A percentile compares a stretch with the other conserved stretches of the same genome.
phyloP scores from a whole-genome alignment of 805 yeast species.

The Candida awuae region DNA sequence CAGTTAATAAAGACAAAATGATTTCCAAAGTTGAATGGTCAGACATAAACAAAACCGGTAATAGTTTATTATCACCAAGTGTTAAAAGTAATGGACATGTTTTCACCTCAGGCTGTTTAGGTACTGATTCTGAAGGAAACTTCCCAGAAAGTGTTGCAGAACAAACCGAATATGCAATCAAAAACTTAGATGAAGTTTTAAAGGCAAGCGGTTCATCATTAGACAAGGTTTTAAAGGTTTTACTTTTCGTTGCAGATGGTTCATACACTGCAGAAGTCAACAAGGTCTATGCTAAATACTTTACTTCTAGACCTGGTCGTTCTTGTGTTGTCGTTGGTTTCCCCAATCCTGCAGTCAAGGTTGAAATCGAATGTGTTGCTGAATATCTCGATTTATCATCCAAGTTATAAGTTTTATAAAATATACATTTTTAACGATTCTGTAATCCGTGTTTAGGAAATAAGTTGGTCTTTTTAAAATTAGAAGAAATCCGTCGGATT shows the following conservation, averaged over 20 bases:
- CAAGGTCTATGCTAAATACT: constrained; percentile 38
- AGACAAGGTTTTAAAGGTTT: constrained; percentile 41
- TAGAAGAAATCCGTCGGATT: too few relatives aligned
- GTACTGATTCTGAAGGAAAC: constrained; percentile 28
- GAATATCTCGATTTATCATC: constrained; percentile 2
- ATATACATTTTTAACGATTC: too few relatives aligned
- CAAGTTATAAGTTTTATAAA: too few relatives aligned
- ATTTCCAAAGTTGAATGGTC: constrained; percentile 30
- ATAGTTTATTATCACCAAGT: constrained; percentile 34
- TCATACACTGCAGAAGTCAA: constrained; percentile 37
- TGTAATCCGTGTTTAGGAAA: too few relatives aligned
- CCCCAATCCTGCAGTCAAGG: constrained; percentile 40
- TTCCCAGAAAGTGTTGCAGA: constrained; percentile 36
- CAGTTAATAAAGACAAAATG: too few relatives aligned
- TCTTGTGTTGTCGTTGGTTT: constrained; percentile 44
- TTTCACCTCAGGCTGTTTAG: constrained; percentile 43
- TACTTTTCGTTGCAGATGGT: constrained; percentile 41
- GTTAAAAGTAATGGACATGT: constrained; percentile 34
- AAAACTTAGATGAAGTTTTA: constrained; percentile 35
- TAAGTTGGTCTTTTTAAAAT: too few relatives aligned
- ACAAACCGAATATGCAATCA: constrained; percentile 40
- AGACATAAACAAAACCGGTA: constrained; percentile 25
- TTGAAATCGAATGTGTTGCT: constrained; percentile 35
- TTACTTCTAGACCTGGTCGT: constrained; percentile 46
- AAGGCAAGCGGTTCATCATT: constrained; percentile 37